Conservation (phyloP, 129 eudicot genomes). For the Heracleum sosnowskyi region DNA sequence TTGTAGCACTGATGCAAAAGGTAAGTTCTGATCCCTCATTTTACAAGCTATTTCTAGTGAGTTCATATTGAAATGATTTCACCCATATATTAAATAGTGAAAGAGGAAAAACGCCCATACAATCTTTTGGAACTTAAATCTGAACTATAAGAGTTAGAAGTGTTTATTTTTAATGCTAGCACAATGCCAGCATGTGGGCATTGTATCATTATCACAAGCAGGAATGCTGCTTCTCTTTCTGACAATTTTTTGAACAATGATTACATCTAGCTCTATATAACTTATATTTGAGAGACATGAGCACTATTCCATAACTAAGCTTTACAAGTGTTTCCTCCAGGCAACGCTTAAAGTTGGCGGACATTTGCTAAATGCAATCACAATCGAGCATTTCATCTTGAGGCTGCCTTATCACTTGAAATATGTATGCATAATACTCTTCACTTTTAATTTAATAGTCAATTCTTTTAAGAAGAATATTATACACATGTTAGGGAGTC, state of each 20-base stretch:
- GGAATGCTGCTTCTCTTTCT: not conserved
- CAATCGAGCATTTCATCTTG: constrained; percentile 79
- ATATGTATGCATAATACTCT: constrained; percentile 42
- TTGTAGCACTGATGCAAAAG: constrained; percentile 65
- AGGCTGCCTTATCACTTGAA: constrained; percentile 67
- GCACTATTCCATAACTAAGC: not conserved
- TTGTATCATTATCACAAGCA: not conserved
- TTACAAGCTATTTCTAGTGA: not conserved
- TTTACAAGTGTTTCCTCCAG: constrained; percentile 33
- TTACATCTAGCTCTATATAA: not conserved
- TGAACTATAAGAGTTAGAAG: not conserved
- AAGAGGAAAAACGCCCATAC: not conserved
- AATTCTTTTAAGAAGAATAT: not conserved
- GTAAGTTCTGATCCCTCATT: constrained; percentile 26
- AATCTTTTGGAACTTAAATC: not conserved
- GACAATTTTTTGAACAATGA: not conserved
- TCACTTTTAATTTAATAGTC: not conserved
- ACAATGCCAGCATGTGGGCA: not conserved
- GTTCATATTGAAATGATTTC: not conserved
- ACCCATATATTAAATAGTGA: not conserved
- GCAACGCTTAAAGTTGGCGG: constrained; percentile 81
- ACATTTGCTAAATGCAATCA: constrained; percentile 55
- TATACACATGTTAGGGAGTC: not conserved
- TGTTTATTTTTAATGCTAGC: not conserved
- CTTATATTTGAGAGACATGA: not conserved